Conservation (phyloP, 257 asterid genomes). For the Rhazya stricta region DNA sequence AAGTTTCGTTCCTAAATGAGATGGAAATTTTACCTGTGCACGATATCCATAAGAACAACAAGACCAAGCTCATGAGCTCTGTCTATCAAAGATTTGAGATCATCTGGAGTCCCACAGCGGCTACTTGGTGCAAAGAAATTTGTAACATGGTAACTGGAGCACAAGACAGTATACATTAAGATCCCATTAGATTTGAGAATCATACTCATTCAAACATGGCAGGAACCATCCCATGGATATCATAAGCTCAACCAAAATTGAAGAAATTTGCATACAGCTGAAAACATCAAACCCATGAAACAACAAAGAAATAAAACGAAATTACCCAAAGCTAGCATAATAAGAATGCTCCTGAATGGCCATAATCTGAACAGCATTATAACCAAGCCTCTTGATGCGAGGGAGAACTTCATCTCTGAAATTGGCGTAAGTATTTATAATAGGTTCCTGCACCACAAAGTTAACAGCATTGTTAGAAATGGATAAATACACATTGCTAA, state of each 20-base stretch:
- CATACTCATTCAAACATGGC: not conserved
- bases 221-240: not conserved
- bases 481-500: not conserved
- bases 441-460: constrained; percentile 59
- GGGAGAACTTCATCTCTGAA: constrained; percentile 96
- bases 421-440: constrained; percentile 77
- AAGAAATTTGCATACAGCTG: not conserved
- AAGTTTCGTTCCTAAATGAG: constrained; percentile 10
- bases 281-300: not conserved
- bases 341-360: constrained; percentile 99
- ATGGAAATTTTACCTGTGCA: constrained; percentile 69
- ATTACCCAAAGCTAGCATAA: constrained; percentile 98
- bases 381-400: constrained; percentile 93
- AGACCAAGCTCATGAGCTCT: constrained; percentile 95
- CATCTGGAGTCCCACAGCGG: constrained; percentile 97
- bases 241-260: not conserved
- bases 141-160: constrained; percentile 90
- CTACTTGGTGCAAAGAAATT: constrained; percentile 99
- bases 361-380: constrained; percentile 98
- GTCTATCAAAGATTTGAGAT: constrained; percentile 91
- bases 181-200: not conserved
- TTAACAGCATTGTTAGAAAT: not conserved
- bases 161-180: constrained; percentile 4
- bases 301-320: constrained; percentile 9
- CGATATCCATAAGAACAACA: constrained; percentile 96